A percentile compares a stretch with the other conserved stretches of the same genome.
These are phyloP conservation scores for Chytridium lagenaria DNA, from an alignment of 371 early-diverging fungal species.

Conservation along the genomic window DNA sequence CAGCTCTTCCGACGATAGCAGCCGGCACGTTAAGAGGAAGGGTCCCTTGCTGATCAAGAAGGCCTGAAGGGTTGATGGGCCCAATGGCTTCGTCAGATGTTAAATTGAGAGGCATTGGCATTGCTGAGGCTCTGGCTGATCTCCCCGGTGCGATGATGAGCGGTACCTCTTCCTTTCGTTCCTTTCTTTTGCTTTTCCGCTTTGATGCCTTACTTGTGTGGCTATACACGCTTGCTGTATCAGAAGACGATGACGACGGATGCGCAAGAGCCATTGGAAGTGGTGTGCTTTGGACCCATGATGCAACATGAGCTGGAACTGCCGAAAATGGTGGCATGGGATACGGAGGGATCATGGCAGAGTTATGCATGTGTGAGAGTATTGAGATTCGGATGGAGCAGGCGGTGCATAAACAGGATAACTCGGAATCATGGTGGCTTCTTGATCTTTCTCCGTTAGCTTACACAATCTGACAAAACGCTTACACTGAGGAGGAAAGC, in stretches of 20 bases:
- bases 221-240: neutral
- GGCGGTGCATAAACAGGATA: neutral
- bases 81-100: neutral
- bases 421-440: neutral
- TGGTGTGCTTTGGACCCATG: slow-evolving; percentile 29
- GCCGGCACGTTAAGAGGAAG: neutral
- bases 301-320: slow-evolving; percentile 16
- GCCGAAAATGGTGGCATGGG: neutral
- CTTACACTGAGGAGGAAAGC: no score
- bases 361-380: no score
- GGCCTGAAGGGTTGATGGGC: slow-evolving; percentile 3
- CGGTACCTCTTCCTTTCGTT: slow-evolving; percentile 20
- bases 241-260: neutral
- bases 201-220: neutral
- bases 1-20: slow-evolving; percentile 14
- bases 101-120: slow-evolving; percentile 1
- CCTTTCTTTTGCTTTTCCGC: neutral
- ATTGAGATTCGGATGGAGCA: neutral
- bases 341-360: neutral
- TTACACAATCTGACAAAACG: no score
- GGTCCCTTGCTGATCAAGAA: neutral
- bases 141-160: slow-evolving; percentile 5
- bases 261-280: slow-evolving; percentile 31
- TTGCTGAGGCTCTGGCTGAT: neutral
- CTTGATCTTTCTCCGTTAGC: no score